phyloP scores from a whole-genome alignment of 2,329 filamentous ascomycete species.

The Cryphonectria radicalis region DNA sequence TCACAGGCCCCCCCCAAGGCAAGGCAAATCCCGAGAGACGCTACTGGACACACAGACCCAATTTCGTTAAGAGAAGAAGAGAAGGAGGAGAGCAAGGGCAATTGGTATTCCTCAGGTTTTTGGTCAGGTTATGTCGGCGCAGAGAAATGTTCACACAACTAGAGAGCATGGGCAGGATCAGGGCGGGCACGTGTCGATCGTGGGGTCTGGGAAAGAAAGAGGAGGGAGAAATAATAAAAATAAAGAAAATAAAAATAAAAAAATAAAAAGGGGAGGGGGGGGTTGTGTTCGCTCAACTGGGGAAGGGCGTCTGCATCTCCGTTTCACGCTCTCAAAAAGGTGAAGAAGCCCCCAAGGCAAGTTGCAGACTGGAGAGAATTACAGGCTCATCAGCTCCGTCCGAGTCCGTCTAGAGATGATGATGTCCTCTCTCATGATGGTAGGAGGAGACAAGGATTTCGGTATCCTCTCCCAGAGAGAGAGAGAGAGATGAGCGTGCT shows the following conservation, averaged over 20 bases:
- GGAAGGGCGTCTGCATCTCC: slow-evolving; percentile 1
- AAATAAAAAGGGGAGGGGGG: not conserved
- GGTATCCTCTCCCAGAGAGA: not conserved
- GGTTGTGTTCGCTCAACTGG: not conserved
- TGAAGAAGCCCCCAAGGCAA: not conserved
- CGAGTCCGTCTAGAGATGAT: not conserved
- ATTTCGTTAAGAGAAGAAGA: not conserved
- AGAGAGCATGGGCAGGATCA: not conserved
- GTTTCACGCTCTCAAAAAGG: not conserved
- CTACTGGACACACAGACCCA: not conserved
- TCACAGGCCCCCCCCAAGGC: slow-evolving; percentile 1
- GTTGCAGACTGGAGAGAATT: not conserved
- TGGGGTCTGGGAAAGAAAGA: not conserved
- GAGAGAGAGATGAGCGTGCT: not conserved
- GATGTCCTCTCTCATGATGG: not conserved
- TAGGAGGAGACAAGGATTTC: not conserved
- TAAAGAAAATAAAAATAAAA: not conserved
- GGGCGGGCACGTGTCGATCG: not conserved
- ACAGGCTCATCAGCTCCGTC: not conserved
- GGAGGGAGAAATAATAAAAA: not conserved
- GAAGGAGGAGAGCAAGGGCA: not conserved
- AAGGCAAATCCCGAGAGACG: not conserved
- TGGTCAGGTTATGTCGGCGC: not conserved
- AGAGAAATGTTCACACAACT: not conserved
- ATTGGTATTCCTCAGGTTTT: not conserved